phyloP scores from a whole-genome alignment of 2,329 filamentous ascomycete species.

The Emergomyces africanus region DNA sequence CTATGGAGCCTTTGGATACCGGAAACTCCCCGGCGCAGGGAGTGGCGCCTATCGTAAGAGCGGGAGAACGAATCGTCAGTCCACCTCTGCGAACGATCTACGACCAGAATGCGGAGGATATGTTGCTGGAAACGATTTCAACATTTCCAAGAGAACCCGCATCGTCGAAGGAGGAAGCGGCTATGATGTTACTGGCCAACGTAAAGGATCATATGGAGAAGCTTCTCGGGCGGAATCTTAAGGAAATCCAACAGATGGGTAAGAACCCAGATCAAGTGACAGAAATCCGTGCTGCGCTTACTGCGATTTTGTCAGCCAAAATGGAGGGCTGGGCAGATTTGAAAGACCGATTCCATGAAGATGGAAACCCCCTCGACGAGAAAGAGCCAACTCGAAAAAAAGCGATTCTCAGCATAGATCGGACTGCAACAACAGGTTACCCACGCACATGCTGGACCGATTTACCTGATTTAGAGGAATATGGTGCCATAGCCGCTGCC shows the following conservation, averaged over 20 bases:
- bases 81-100: conserved; percentile 30
- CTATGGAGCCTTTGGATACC: conserved; percentile 30
- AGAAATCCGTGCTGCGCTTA: conserved; percentile 32
- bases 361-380: background rate
- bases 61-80: conserved; percentile 30
- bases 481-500: conserved; percentile 23
- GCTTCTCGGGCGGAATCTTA: conserved; percentile 30
- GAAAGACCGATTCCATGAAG: conserved; percentile 13
- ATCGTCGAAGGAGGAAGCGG: conserved; percentile 35
- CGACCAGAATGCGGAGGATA: conserved; percentile 32
- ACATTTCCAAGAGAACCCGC: conserved; percentile 32
- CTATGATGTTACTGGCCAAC: conserved; percentile 35
- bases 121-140: conserved; percentile 31
- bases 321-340: conserved; percentile 33
- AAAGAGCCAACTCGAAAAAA: conserved; percentile 26
- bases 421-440: conserved; percentile 27
- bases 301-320: conserved; percentile 31
- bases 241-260: conserved; percentile 34
- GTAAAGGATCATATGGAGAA: conserved; percentile 38
- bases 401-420: conserved; percentile 30
- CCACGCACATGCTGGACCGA: conserved; percentile 31
- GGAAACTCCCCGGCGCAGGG: conserved; percentile 23
- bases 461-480: conserved; percentile 32
- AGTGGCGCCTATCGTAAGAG: conserved; percentile 30
- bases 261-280: conserved; percentile 33